Evolutionary conservation across 2,329 filamentous ascomycete species (phyloP).

Genomic region (Colletotrichum filicis): DNA sequence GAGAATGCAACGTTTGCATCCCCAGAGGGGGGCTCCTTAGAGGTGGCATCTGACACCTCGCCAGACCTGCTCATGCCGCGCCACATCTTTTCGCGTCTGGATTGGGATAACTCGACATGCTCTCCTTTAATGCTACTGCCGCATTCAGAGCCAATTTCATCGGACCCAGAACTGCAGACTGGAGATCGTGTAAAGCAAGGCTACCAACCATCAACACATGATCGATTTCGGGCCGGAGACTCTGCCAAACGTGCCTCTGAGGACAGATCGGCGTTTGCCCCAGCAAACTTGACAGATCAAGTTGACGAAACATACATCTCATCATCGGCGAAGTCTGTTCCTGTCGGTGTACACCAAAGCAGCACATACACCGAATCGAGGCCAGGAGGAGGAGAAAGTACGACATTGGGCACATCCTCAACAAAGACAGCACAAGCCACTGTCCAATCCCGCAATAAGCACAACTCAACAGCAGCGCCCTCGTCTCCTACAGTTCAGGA

Average conservation of each 20-base stretch:
- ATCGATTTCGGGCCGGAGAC: background rate
- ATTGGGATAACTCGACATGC: constrained; percentile 10
- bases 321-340: background rate
- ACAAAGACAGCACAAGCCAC: constrained; percentile 42
- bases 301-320: background rate
- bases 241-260: background rate
- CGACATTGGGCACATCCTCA: constrained; percentile 28
- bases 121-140: background rate
- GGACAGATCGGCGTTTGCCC: background rate
- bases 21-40: background rate
- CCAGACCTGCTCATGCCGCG: background rate
- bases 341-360: background rate
- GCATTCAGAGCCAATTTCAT: background rate
- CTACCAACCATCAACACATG: background rate
- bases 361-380: background rate
- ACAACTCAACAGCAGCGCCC: constrained; percentile 53
- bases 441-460: constrained; percentile 48
- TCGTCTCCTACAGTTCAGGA: constrained; percentile 90
- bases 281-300: background rate
- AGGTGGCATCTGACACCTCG: background rate
- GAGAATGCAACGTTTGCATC: background rate
- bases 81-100: background rate
- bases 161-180: background rate
- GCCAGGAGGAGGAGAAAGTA: background rate
- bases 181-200: background rate